Conservation (phyloP, 73 alveolate species). For the Tetrahymena elliotti region DNA sequence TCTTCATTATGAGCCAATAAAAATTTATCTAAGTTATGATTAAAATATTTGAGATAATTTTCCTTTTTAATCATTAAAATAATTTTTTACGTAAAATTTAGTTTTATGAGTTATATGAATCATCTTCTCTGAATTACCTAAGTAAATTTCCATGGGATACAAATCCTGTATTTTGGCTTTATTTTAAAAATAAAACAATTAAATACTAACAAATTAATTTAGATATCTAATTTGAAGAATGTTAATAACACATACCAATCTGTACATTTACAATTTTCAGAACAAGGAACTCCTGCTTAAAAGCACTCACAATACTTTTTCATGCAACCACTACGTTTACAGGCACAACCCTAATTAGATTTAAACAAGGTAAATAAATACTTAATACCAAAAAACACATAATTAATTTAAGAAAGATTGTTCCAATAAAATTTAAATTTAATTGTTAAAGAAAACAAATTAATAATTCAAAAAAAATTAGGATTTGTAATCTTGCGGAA, state of each 20-base stretch:
- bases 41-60: not conserved
- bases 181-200: not conserved
- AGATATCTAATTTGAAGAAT: not conserved
- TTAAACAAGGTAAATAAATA: not conserved
- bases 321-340: slow-evolving; percentile 79
- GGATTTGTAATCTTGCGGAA: not conserved
- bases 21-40: not conserved
- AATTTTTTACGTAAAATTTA: not conserved
- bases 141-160: not conserved
- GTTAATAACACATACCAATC: slow-evolving; percentile 57
- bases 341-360: slow-evolving; percentile 73
- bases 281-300: slow-evolving; percentile 73
- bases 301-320: slow-evolving; percentile 93
- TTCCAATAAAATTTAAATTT: slow-evolving; percentile 10
- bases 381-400: not conserved
- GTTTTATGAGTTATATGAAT: not conserved
- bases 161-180: not conserved
- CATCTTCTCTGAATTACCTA: not conserved
- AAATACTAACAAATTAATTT: not conserved
- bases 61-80: not conserved
- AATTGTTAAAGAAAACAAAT: not conserved
- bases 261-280: slow-evolving; percentile 76
- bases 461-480: not conserved
- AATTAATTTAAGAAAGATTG: not conserved
- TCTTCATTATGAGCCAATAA: not conserved